Conservation (phyloP, 495 filamentous ascomycete species). For the Aspergillus bertholletiae region DNA sequence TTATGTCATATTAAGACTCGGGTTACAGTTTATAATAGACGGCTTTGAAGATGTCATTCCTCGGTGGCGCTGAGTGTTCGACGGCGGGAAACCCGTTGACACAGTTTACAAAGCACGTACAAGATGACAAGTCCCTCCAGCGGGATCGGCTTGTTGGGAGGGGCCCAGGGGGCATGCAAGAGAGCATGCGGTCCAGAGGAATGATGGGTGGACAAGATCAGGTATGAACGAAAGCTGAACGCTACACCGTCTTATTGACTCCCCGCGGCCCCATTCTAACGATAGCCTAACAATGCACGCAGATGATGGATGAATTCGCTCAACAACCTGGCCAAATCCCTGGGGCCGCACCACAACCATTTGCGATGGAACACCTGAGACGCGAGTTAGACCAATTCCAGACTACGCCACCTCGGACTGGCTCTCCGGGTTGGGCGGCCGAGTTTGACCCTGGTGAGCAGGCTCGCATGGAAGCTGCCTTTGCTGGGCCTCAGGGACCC, state of each 20-base stretch:
- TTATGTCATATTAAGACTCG: background rate
- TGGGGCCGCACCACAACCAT: slow-evolving; percentile 49
- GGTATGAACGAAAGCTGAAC: slow-evolving; percentile 37
- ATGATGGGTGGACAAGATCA: slow-evolving; percentile 61
- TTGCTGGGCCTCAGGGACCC: slow-evolving; percentile 51
- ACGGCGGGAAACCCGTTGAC: slow-evolving; percentile 93
- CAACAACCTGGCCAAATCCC: slow-evolving; percentile 64
- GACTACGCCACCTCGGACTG: slow-evolving; percentile 51
- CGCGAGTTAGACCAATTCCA: slow-evolving; percentile 60
- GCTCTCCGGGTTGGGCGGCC: slow-evolving; percentile 62
- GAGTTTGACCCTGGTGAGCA: slow-evolving; percentile 68
- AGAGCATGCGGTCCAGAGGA: slow-evolving; percentile 58
- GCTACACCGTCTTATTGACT: background rate
- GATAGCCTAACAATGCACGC: background rate
- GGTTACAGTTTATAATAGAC: background rate
- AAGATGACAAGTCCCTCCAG: slow-evolving; percentile 92
- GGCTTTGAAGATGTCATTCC: slow-evolving; percentile 72
- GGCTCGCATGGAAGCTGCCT: slow-evolving; percentile 76
- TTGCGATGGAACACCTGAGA: slow-evolving; percentile 70
- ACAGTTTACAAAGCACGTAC: slow-evolving; percentile 92
- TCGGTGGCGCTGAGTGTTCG: slow-evolving; percentile 94
- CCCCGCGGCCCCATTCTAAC: slow-evolving; percentile 21
- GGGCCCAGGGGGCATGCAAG: slow-evolving; percentile 58
- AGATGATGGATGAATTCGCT: slow-evolving; percentile 95
- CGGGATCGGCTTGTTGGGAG: slow-evolving; percentile 78